Evolutionary conservation across 148 eudicot species (phyloP).

Genomic region (Pharnaceum exiguum): DNA sequence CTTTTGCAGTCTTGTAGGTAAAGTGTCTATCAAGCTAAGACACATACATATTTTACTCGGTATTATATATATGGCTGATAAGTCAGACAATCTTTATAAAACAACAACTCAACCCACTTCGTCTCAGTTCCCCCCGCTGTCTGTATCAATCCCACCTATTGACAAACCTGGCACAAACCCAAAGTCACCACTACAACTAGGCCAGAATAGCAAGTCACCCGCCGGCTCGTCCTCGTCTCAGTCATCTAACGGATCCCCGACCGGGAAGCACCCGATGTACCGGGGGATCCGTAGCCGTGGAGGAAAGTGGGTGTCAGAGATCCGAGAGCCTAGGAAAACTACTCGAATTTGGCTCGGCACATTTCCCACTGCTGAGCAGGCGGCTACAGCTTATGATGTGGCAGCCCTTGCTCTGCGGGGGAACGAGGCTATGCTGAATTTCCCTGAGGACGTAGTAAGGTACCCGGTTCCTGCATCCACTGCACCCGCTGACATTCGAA

Average conservation of each 20-base stretch:
- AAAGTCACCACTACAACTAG: not conserved
- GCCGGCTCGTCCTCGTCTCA: not conserved
- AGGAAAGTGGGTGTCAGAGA: constrained; percentile 67
- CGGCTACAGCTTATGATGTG: constrained; percentile 54
- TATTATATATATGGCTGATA: constrained; percentile 8
- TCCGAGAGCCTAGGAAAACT: constrained; percentile 55
- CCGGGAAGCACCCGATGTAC: constrained; percentile 39
- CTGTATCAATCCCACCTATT: not conserved
- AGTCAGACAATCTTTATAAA: not conserved
- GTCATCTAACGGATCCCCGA: constrained; percentile 1
- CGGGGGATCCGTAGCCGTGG: constrained; percentile 48
- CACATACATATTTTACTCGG: no score
- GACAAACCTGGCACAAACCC: no score
- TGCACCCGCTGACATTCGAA: constrained; percentile 18
- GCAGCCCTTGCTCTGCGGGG: constrained; percentile 48
- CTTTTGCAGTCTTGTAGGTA: no score
- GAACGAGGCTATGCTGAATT: constrained; percentile 14
- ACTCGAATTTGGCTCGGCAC: constrained; percentile 65
- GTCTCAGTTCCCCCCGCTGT: constrained; percentile 9
- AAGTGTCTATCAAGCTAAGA: no score
- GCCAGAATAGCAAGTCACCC: not conserved
- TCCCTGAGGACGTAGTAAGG: constrained; percentile 23
- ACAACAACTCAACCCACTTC: not conserved
- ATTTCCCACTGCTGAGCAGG: constrained; percentile 47
- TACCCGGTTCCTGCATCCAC: constrained; percentile 19